Evolutionary conservation across 108 stramenopile genomes (phyloP).

Genomic region (Nannochloropsis gaditana): DNA sequence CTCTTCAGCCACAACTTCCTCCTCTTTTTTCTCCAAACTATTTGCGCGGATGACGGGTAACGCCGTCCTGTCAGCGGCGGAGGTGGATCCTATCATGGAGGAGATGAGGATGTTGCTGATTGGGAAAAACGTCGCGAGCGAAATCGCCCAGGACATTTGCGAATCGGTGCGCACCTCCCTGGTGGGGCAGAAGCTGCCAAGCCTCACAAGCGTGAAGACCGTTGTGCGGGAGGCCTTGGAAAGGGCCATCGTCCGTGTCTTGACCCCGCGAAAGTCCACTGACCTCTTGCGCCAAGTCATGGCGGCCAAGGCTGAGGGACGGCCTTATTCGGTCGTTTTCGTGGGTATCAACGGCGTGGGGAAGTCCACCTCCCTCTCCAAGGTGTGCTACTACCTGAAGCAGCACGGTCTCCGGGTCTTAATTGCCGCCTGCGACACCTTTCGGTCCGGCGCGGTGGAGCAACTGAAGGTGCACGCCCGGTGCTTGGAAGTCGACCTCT

Average conservation of each 20-base stretch:
- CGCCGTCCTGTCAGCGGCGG: constrained; percentile 40
- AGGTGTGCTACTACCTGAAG: constrained; percentile 61
- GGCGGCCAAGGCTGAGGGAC: constrained; percentile 29
- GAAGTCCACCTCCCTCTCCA: constrained; percentile 56
- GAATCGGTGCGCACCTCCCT: constrained; percentile 49
- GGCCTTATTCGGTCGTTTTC: constrained; percentile 80
- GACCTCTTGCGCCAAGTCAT: constrained; percentile 42
- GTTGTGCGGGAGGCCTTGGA: constrained; percentile 48
- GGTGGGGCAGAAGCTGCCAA: constrained; percentile 44
- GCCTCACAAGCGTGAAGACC: constrained; percentile 43
- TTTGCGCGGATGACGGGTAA: constrained; percentile 28
- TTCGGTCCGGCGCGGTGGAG: constrained; percentile 92
- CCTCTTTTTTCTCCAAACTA: constrained; percentile 28
- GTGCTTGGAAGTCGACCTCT: constrained; percentile 79
- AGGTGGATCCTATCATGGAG: constrained; percentile 63
- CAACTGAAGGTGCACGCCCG: constrained; percentile 83
- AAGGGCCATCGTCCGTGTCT: constrained; percentile 48
- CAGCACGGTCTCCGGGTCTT: constrained; percentile 53
- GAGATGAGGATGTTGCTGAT: constrained; percentile 73
- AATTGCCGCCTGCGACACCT: constrained; percentile 95
- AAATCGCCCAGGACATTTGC: constrained; percentile 62
- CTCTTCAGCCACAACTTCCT: constrained; percentile 56
- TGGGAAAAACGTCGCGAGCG: constrained; percentile 78
- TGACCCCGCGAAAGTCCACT: constrained; percentile 46
- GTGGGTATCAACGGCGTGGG: constrained; percentile 89